Percentiles rank a stretch among this genome's conserved stretches.
These are phyloP conservation scores for Alternaria solani DNA, from an alignment of 2,329 filamentous ascomycete genomes.

Conservation along the genomic window DNA sequence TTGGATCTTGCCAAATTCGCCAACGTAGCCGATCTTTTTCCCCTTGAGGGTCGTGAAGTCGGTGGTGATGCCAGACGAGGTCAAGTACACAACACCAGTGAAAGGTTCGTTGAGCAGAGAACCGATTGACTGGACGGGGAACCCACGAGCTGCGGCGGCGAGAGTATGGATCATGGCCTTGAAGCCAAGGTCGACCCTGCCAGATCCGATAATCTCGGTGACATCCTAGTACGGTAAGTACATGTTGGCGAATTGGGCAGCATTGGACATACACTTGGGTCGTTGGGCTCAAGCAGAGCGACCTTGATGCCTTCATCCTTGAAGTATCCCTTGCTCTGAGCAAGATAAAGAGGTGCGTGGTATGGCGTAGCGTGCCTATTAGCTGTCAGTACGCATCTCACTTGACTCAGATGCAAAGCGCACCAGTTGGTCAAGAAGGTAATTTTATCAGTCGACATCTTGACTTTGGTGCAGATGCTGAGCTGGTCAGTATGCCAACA, in stretches of 20 bases:
- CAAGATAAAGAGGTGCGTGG: conserved; percentile 79
- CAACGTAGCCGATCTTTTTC: conserved; percentile 80
- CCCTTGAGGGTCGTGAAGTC: conserved; percentile 79
- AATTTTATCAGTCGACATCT: conserved; percentile 85
- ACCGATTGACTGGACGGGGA: conserved; percentile 75
- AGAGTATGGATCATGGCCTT: conserved; percentile 87
- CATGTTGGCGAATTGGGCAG: not conserved
- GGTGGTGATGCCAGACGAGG: conserved; percentile 74
- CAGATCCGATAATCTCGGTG: conserved; percentile 79
- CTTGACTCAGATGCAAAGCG: conserved; percentile 18
- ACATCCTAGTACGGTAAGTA: conserved; percentile 63
- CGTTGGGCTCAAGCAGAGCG: conserved; percentile 78
- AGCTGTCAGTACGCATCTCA: conserved; percentile 14
- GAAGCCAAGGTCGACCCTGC: conserved; percentile 80
- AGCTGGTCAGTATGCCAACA: conserved; percentile 35
- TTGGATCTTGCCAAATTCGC: conserved; percentile 83
- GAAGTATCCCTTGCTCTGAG: conserved; percentile 78
- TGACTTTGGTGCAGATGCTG: conserved; percentile 58
- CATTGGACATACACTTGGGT: conserved; percentile 67
- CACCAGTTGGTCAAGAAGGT: conserved; percentile 87
- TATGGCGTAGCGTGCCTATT: conserved; percentile 81
- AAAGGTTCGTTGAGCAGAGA: conserved; percentile 82
- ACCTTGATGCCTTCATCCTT: conserved; percentile 79
- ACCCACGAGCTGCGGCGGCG: conserved; percentile 77
- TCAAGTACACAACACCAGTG: conserved; percentile 80